Percentiles rank a stretch among this genome's conserved stretches.
Conservation (phyloP, 805 yeast species). For the Lachancea quebecensis region DNA sequence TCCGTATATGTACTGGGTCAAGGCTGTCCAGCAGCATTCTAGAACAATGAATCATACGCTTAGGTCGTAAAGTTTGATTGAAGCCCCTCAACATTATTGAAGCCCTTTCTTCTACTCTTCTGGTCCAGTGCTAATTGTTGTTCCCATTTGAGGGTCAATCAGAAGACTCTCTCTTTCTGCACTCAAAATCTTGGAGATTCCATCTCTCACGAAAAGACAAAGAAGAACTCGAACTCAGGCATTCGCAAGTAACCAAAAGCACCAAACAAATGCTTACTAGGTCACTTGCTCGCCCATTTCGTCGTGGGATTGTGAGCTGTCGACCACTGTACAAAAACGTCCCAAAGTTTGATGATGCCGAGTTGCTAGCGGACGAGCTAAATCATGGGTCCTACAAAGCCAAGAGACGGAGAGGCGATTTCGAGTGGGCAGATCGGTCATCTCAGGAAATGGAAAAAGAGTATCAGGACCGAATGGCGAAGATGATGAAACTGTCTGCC, state of each 20-base stretch:
- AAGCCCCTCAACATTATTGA: neutral
- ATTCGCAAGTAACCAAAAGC: too few species aligned
- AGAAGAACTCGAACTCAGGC: too few species aligned
- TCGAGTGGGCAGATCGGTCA: slow-evolving; percentile 19
- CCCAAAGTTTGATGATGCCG: slow-evolving; percentile 32
- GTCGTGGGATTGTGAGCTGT: neutral
- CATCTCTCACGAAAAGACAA: too few species aligned
- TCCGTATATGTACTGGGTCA: slow-evolving; percentile 43
- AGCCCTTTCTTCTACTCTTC: neutral
- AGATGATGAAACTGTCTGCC: slow-evolving; percentile 40
- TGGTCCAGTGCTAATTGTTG: neutral
- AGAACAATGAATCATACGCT: neutral
- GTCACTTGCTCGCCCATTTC: neutral
- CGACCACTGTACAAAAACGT: slow-evolving; percentile 13
- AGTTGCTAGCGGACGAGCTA: slow-evolving; percentile 23
- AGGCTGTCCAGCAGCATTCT: slow-evolving; percentile 8
- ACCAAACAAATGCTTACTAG: neutral
- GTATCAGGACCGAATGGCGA: slow-evolving; percentile 32
- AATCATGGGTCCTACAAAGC: slow-evolving; percentile 25
- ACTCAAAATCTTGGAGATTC: too few species aligned
- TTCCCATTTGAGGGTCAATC: neutral
- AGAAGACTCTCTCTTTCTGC: too few species aligned
- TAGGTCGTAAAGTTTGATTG: neutral
- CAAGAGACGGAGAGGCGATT: slow-evolving; percentile 16
- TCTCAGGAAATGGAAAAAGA: slow-evolving; percentile 15